These are phyloP conservation scores for Streptanthus diversifolius DNA, from an alignment of 345 rosid species.

Conservation along the genomic window DNA sequence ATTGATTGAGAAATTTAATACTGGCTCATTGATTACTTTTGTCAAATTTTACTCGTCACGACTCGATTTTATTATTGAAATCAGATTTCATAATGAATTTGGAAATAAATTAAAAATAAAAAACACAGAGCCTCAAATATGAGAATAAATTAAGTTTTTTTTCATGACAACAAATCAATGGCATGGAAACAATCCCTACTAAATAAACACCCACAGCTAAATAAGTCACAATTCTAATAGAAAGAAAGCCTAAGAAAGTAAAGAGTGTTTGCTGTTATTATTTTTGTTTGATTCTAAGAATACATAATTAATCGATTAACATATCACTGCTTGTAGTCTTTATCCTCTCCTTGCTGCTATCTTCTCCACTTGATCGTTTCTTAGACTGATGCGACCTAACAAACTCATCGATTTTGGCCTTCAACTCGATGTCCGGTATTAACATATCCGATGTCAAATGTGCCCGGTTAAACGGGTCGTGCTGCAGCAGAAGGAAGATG, in stretches of 20 bases:
- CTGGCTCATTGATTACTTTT: background rate
- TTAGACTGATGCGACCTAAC: constrained; percentile 58
- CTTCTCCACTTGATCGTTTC: constrained; percentile 55
- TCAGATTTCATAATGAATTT: background rate
- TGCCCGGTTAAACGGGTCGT: constrained; percentile 93
- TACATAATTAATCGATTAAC: constrained; percentile 49
- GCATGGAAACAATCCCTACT: background rate
- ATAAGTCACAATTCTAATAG: background rate
- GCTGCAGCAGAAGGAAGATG: constrained; percentile 48
- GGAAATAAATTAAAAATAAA: background rate
- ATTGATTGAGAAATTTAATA: background rate
- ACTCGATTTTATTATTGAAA: background rate
- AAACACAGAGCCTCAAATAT: too few species aligned
- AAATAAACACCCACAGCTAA: background rate
- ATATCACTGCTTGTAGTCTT: background rate
- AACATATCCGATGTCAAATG: constrained; percentile 88
- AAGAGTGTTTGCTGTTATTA: background rate
- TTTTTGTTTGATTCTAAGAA: background rate
- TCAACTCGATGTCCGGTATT: constrained; percentile 68
- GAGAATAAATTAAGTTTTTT: too few species aligned
- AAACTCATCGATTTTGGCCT: constrained; percentile 79
- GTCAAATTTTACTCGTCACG: background rate
- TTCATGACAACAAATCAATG: constrained; percentile 2
- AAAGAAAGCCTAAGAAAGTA: constrained; percentile 11
- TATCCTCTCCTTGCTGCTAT: constrained; percentile 53